Conservation (phyloP, 1,284 basidiomycete genomes). For the Puccinia coronata region DNA sequence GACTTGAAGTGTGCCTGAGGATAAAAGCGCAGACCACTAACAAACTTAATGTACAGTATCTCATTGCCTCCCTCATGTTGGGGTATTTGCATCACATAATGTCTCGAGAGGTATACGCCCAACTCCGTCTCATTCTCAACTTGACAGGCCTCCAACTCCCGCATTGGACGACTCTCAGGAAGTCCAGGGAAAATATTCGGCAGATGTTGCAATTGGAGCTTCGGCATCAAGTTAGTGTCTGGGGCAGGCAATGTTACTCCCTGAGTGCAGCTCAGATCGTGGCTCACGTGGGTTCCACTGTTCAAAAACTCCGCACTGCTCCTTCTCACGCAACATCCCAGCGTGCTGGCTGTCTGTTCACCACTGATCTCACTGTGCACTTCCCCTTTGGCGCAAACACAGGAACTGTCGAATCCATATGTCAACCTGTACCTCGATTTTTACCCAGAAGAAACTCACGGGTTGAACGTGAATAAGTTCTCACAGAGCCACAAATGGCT, state of each 20-base stretch:
- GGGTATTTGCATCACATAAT: neutral
- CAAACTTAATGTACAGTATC: no score
- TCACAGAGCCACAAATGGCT: neutral
- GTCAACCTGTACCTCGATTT: neutral
- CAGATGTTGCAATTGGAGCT: neutral
- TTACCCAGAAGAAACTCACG: constrained; percentile 5
- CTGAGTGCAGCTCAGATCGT: neutral
- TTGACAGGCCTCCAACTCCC: neutral
- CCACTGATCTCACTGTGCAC: no score
- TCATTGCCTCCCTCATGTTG: no score
- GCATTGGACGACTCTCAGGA: neutral
- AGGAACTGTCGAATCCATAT: neutral
- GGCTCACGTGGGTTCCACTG: neutral
- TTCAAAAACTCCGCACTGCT: no score
- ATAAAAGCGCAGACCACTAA: no score
- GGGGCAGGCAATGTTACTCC: neutral
- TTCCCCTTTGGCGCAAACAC: no score
- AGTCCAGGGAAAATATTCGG: neutral
- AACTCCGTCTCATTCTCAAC: neutral
- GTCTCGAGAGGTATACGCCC: neutral
- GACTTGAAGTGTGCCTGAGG: no score
- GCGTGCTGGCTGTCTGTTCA: no score
- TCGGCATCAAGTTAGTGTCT: neutral
- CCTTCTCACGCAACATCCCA: no score
- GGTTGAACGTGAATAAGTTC: neutral